Evolutionary conservation across 768 basidiomycete genomes (phyloP).

Genomic region (Heimioporus sp.): DNA sequence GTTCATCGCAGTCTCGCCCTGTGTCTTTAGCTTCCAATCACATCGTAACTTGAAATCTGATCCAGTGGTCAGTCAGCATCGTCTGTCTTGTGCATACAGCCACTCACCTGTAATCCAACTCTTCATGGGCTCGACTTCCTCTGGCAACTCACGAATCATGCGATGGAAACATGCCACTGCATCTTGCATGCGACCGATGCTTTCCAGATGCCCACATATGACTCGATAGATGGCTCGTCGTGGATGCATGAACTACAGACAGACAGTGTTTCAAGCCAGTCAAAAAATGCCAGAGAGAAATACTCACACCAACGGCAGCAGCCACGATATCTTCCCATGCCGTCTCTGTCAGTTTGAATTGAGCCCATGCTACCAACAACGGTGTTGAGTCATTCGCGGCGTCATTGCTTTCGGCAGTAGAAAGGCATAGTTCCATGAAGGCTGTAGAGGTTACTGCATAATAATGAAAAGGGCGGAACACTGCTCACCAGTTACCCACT

Average conservation of each 20-base stretch:
- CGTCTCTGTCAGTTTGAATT: neutral
- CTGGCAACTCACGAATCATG: neutral
- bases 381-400: too few species aligned
- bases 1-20: neutral
- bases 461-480: neutral
- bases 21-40: neutral
- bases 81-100: too few species aligned
- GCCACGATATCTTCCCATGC: slow-evolving; percentile 1
- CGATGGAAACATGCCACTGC: slow-evolving; percentile 2
- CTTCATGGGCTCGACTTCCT: neutral
- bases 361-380: slow-evolving; percentile 1
- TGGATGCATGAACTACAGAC: neutral
- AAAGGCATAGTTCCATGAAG: neutral
- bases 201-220: neutral
- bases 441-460: neutral
- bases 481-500: neutral
- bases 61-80: too few species aligned
- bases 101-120: neutral
- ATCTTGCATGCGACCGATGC: neutral
- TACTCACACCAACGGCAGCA: neutral
- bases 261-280: too few species aligned
- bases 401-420: neutral
- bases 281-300: neutral
- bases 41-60: slow-evolving; percentile 1
- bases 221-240: neutral